Percentiles rank a stretch among this genome's conserved stretches.
Evolutionary conservation across 805 yeast genomes (phyloP).

Genomic region (Lachancea kluyveri): DNA sequence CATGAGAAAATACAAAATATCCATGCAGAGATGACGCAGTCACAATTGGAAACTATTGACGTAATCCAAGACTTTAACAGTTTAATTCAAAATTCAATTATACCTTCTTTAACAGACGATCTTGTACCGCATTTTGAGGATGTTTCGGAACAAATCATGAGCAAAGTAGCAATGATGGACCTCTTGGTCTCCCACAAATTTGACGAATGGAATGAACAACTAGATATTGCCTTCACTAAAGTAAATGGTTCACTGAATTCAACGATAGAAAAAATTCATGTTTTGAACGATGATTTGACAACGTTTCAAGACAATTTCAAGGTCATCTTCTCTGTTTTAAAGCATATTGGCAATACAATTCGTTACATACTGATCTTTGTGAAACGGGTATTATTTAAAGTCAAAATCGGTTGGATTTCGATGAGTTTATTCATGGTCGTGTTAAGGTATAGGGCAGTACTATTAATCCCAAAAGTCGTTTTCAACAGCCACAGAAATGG

Average conservation of each 20-base stretch:
- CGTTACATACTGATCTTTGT: too few species aligned
- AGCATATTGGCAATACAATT: too few species aligned
- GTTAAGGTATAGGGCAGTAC: too few species aligned
- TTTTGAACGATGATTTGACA: too few species aligned
- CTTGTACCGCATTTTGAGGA: constrained; percentile 29
- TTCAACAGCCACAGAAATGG: too few species aligned
- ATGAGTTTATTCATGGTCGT: too few species aligned
- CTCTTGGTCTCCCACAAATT: constrained; percentile 10
- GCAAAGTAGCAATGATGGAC: constrained; percentile 12
- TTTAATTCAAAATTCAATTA: constrained; percentile 8
- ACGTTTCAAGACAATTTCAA: too few species aligned
- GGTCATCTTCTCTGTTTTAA: too few species aligned
- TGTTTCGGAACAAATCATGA: constrained; percentile 21
- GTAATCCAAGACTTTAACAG: constrained; percentile 10
- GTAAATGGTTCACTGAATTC: constrained; percentile 12
- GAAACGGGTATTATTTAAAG: too few species aligned
- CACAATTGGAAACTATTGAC: constrained; percentile 11
- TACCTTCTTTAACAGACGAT: constrained; percentile 10
- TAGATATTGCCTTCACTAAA: constrained; percentile 10
- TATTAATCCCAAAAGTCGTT: too few species aligned
- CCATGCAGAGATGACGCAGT: constrained; percentile 8
- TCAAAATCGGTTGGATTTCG: too few species aligned
- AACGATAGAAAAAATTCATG: too few species aligned
- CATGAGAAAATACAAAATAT: constrained; percentile 1
- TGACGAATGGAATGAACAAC: constrained; percentile 13